Conservation (phyloP, 2,329 filamentous ascomycete species). For the Aspergillus cejpii region DNA sequence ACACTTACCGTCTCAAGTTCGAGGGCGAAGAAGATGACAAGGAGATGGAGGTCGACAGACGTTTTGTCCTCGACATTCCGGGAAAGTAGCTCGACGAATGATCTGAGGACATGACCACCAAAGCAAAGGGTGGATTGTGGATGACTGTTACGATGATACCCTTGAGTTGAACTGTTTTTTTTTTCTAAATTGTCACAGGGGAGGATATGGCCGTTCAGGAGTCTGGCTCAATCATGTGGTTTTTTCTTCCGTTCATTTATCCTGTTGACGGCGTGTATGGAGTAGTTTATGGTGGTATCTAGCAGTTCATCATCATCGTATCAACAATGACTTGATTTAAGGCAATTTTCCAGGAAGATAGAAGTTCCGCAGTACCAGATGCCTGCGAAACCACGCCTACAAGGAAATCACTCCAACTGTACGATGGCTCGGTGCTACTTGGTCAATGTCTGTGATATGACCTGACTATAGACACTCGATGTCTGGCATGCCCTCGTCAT, state of each 20-base stretch:
- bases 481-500: no score
- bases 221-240: background rate
- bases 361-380: no score
- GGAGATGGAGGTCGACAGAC: conserved; percentile 66
- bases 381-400: no score
- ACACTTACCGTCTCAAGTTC: conserved; percentile 57
- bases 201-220: background rate
- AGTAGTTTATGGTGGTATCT: background rate
- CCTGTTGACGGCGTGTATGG: no score
- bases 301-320: background rate
- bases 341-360: no score
- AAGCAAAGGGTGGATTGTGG: conserved; percentile 9
- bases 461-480: no score
- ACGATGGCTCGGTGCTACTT: no score
- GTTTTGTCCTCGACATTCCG: conserved; percentile 69
- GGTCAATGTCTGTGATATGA: no score
- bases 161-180: conserved; percentile 5
- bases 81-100: conserved; percentile 31
- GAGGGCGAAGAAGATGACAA: conserved; percentile 70
- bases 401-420: no score
- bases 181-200: background rate
- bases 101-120: no score
- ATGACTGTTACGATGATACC: conserved; percentile 22
- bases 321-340: no score
- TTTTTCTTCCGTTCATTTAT: no score